Base-by-base conservation (phyloP, 2,329 filamentous ascomycete genomes). In the Colletotrichum caudatum region DNA sequence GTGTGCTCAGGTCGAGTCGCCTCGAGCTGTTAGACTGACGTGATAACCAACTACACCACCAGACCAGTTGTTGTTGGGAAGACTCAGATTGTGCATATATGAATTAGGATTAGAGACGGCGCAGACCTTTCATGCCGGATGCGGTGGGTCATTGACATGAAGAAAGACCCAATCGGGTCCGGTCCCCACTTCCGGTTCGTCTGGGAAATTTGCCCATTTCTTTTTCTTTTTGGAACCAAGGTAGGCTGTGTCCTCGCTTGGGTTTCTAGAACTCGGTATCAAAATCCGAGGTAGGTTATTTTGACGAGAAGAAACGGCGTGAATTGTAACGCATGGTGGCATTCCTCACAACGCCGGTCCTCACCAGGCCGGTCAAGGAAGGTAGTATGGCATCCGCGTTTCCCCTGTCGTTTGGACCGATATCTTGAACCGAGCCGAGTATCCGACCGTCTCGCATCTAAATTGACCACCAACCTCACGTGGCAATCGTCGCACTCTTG, bases 11-110 rank as follows among this genome's bases (percentile, higher is more conserved):
- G 0, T 9, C 50, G 50, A 37, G 20, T 29, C 3, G 23, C 16
- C 46, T 53, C 35, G 20, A 33, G 8, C n/a, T 79, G 81, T 84
- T 84, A 84, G 81, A 83, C 82, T 83, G 81, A 84, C 80, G 82
- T 84, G 82, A 84, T 84, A 83, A 84, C 82, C 82, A 83, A 84
- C 82, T 79, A 78, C 77, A 78, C 77, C 77, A 79, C 68, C 53
- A 71, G 60, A 71, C 69, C 69, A 51, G 2, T 50, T 46, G n/a
- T 50, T 71, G 59, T 37, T 71, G 33, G n/a, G 2, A 0, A 2
- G 0, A n/a, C 0, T 0, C 0, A 2, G 14, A 39, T 44, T 54
- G 4, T 53, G 11, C 5, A 1, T 29, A 2, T 16, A 37, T 69
- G 4, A 54, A 29, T 53, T 53, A 48, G 57, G 37, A 53, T 35